Evolutionary conservation across 306 rosid genomes (phyloP).

Genomic region (Hylodesmum podocarpum): DNA sequence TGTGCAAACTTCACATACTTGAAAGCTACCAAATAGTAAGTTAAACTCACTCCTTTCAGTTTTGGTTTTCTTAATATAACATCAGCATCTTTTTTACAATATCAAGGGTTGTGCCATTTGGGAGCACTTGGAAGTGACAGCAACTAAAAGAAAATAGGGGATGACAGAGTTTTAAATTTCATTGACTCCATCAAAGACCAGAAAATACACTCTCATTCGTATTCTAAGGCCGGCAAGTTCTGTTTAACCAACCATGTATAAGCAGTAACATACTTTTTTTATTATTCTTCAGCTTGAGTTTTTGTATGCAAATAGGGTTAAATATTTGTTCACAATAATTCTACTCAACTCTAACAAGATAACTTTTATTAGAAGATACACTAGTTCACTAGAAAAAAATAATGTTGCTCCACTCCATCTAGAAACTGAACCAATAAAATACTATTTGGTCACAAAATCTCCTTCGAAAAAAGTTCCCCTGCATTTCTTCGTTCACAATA

Average conservation of each 20-base stretch:
- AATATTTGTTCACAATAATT: too few species aligned
- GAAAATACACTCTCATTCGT: background rate
- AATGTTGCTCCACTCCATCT: too few species aligned
- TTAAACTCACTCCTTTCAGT: background rate
- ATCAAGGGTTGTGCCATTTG: conserved; percentile 16
- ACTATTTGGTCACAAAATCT: background rate
- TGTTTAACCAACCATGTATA: background rate
- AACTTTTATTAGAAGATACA: too few species aligned
- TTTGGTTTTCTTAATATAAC: background rate
- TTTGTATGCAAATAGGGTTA: too few species aligned
- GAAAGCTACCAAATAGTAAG: background rate
- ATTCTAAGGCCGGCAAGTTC: conserved; percentile 5
- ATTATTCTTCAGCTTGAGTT: too few species aligned
- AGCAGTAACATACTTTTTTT: too few species aligned
- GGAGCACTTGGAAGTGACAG: conserved; percentile 12
- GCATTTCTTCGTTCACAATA: background rate
- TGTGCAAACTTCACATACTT: background rate
- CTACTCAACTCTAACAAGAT: too few species aligned
- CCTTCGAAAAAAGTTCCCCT: background rate
- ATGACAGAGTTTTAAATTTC: background rate
- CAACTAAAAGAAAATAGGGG: background rate
- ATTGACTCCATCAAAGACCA: background rate
- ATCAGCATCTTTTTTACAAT: conserved; percentile 27
- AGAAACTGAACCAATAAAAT: background rate
- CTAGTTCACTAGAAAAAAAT: too few species aligned